Evolutionary conservation across 148 eudicot species (phyloP).

Genomic region (Cornus suecica): DNA sequence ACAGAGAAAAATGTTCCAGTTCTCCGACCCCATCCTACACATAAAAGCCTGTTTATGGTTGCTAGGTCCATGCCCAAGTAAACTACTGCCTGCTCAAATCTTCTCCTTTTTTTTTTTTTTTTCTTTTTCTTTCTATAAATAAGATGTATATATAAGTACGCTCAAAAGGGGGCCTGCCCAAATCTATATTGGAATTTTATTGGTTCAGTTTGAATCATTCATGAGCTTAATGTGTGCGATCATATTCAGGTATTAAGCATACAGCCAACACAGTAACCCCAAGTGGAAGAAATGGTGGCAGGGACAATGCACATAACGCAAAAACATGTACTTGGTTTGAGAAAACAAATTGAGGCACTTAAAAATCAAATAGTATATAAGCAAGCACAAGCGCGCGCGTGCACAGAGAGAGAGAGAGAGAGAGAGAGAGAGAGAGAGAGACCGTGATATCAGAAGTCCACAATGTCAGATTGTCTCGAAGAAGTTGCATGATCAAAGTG

Average conservation of each 20-base stretch:
- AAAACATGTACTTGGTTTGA: not conserved
- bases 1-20: not conserved
- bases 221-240: not conserved
- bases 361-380: too few relatives aligned
- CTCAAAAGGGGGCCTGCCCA: too few relatives aligned
- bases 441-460: conserved; percentile 80
- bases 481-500: conserved; percentile 83
- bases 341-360: not conserved
- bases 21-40: not conserved
- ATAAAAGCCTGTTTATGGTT: not conserved
- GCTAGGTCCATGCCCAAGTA: not conserved
- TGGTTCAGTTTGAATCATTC: not conserved
- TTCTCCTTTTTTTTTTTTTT: too few relatives aligned
- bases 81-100: not conserved
- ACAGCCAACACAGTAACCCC: not conserved
- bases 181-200: not conserved
- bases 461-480: conserved; percentile 73
- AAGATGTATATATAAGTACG: too few relatives aligned
- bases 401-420: not conserved
- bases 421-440: conserved; percentile 12
- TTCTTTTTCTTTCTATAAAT: too few relatives aligned
- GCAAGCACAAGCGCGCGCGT: too few relatives aligned
- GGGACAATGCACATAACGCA: not conserved
- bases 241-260: not conserved
- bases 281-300: not conserved